Evolutionary conservation across 2,329 filamentous ascomycete genomes (phyloP), one percentile per base, ranked within the genome.

Genomic region (Purpureocillium takamizusanense): DNA sequence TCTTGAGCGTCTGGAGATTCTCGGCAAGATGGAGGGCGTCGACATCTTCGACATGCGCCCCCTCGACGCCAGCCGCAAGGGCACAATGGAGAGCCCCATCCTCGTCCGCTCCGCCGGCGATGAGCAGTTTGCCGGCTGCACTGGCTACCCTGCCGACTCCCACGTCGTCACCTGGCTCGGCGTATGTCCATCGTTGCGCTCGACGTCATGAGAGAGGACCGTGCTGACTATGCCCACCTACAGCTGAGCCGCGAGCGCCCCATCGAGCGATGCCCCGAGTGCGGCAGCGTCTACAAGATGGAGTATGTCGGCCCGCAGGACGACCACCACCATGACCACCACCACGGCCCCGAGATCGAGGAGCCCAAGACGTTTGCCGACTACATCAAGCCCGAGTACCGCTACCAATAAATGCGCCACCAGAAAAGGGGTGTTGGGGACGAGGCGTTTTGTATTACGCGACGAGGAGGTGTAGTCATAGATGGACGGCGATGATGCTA

Each of bases 21-120:
- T 98, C 63, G 92, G 92, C 69, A 98, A 98, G 81, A 95, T 97
- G 84, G 87, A 97, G 75, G 89, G 92, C 51, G 73, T 95, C 56
- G 92, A 98, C 62, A 74, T 97, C 62, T 98, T 98, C 72, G 89
- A 98, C 71, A 95, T 97, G 92, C 83, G 80, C 67, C 92, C 92
- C 47, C 78, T 98, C 54, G 92, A 97, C 64, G 75, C 90, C 48
- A 92, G 84, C 64, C 82, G 92, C 60, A 78, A 77, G 66, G 90
- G 90, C 86, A 97, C 92, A 43, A 65, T 95, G 57, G 76, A 94
- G 49, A 73, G 95, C 69, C 92, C 92, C 53, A 94, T 98, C 61
- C 59, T 83, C 40, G 88, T 98, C 64, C 84, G 83, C 69, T 89
- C 88, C 49, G 88, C 84, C 52, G 92, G 92, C 56, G 86, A 94